A percentile compares a stretch with the other conserved stretches of the same genome.
Evolutionary conservation across 805 yeast species (phyloP).

Genomic region (Blastobotrys americana): DNA sequence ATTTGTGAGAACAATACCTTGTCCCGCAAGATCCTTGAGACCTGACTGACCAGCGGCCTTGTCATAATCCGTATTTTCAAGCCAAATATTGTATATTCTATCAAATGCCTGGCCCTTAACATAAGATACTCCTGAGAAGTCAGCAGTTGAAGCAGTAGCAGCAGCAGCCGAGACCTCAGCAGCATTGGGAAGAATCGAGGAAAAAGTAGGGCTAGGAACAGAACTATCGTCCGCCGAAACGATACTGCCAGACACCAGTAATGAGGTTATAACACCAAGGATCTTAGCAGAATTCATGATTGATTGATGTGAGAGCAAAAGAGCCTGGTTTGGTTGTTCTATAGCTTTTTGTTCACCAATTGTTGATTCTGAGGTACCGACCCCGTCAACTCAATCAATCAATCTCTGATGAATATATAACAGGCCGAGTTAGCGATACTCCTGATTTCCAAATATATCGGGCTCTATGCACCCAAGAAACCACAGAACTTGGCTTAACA

Average conservation of each 20-base stretch:
- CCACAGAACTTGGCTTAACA: too few species aligned
- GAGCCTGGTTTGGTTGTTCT: too few species aligned
- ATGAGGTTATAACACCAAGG: not conserved
- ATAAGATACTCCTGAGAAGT: conserved; percentile 27
- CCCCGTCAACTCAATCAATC: too few species aligned
- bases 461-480: too few species aligned
- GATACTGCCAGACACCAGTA: not conserved
- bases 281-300: not conserved
- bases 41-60: conserved; percentile 43
- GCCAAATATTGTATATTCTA: conserved; percentile 40
- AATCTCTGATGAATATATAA: too few species aligned
- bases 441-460: too few species aligned
- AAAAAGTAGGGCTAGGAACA: conserved; percentile 24
- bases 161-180: conserved; percentile 32
- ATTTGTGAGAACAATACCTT: conserved; percentile 43
- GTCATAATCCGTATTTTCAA: conserved; percentile 46
- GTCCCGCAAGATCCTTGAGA: conserved; percentile 36
- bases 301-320: too few species aligned
- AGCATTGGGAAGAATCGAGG: conserved; percentile 30
- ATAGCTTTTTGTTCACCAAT: too few species aligned
- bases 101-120: conserved; percentile 37
- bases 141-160: conserved; percentile 30
- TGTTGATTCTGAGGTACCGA: too few species aligned
- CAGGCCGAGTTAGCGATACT: too few species aligned
- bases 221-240: not conserved